Conservation (phyloP, 2,329 filamentous ascomycete species). For the Helicocarpus griseus region DNA sequence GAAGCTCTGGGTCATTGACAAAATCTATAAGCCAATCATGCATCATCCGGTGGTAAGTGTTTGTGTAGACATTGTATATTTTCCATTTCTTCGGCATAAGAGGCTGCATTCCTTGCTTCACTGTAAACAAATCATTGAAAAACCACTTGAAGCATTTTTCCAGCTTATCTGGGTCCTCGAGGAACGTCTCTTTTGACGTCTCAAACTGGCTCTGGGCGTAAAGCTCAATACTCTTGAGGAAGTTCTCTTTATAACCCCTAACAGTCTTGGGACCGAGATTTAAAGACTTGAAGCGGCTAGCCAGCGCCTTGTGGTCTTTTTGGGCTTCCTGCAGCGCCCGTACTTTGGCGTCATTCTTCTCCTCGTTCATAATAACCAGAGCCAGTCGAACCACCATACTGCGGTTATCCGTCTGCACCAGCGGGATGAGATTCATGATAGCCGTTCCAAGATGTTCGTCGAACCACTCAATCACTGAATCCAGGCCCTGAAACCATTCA, state of each 20-base stretch:
- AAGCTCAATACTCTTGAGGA: constrained; percentile 67
- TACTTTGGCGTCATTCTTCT: constrained; percentile 90
- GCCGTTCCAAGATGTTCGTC: constrained; percentile 87
- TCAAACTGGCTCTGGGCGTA: constrained; percentile 67
- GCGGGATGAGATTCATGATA: constrained; percentile 78
- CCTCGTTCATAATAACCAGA: constrained; percentile 86
- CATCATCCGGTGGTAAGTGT: constrained; percentile 90
- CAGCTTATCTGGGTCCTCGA: constrained; percentile 70
- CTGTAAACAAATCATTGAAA: constrained; percentile 94
- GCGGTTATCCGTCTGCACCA: constrained; percentile 78
- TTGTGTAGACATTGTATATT: constrained; percentile 80
- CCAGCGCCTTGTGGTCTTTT: constrained; percentile 91
- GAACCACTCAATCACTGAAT: constrained; percentile 86
- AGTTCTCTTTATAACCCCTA: constrained; percentile 94
- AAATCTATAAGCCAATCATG: constrained; percentile 80
- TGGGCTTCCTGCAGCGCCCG: constrained; percentile 87
- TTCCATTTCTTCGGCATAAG: constrained; percentile 96
- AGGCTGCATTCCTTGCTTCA: constrained; percentile 82
- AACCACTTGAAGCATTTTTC: constrained; percentile 91
- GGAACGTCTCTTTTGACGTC: constrained; percentile 61
- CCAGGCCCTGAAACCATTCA: constrained; percentile 79
- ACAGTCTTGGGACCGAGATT: constrained; percentile 85
- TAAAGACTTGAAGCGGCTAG: constrained; percentile 86
- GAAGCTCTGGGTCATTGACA: constrained; percentile 76
- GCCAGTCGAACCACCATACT: constrained; percentile 85